Evolutionary conservation across 2,329 filamentous ascomycete genomes (phyloP).

Genomic region (Neofusicoccum sp.): DNA sequence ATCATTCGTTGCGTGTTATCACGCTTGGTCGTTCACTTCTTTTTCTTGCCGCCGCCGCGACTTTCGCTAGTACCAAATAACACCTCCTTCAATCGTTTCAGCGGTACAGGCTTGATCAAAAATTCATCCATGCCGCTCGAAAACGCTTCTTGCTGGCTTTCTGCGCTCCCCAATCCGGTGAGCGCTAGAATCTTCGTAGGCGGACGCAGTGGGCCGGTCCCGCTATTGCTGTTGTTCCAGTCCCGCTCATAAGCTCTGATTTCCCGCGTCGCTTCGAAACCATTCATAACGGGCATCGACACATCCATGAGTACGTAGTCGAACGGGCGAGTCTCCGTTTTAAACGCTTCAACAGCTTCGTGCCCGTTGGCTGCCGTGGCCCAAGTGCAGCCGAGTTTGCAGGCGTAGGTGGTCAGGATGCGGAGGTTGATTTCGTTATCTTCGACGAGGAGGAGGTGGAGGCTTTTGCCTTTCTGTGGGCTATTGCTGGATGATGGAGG

Average conservation of each 20-base stretch:
- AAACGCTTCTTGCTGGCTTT: slow-evolving; percentile 48
- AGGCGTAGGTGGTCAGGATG: slow-evolving; percentile 56
- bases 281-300: slow-evolving; percentile 51
- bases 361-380: slow-evolving; percentile 41
- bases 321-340: background rate
- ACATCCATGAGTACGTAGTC: slow-evolving; percentile 53
- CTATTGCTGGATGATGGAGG: background rate
- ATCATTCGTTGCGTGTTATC: no score
- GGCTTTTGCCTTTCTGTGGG: background rate
- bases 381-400: slow-evolving; percentile 31
- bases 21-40: no score
- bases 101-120: slow-evolving; percentile 49
- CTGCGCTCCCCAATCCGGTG: slow-evolving; percentile 47
- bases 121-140: slow-evolving; percentile 49
- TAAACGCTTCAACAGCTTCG: slow-evolving; percentile 43
- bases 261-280: slow-evolving; percentile 46
- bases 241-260: slow-evolving; percentile 42
- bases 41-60: no score
- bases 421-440: slow-evolving; percentile 41
- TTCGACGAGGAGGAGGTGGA: slow-evolving; percentile 22
- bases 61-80: background rate
- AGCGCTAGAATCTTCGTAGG: slow-evolving; percentile 47
- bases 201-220: background rate
- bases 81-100: background rate
- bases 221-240: slow-evolving; percentile 7